Evolutionary conservation across 2,329 filamentous ascomycete species (phyloP), one percentile per base, ranked within the genome.

Genomic region (Fusarium sp.): DNA sequence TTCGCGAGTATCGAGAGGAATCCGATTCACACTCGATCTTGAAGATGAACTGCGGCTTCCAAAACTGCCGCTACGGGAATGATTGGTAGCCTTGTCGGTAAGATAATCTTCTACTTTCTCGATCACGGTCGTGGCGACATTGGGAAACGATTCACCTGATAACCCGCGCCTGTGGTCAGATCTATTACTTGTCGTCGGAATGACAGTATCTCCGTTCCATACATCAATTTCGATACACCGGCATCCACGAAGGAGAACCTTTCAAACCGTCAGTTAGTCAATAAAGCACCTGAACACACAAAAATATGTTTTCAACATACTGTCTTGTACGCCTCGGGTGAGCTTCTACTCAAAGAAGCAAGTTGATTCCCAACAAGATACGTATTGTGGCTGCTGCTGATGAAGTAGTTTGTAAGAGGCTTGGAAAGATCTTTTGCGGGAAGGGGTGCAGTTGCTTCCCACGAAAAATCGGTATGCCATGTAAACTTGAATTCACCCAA

Each of bases 201-300:
- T 76, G 45, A 78, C 79, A 20, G 82, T 78, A 66, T 87, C 83
- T 14, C 93, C 93, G 78, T 98, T 93, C 92, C 94, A 97, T 5
- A 98, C 93, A 76, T 98, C 95, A 58, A 98, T 96, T 78, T 98
- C 94, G 48, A 98, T 93, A 76, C 94, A 98, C 66, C 94, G 89
- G 76, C 94, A 97, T 49, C 93, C 92, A 54, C 89, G 87, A 37
- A 88, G 84, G 14, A 98, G 88, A 14, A 92, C 91, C 87, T 93
- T 43, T 73, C 54, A 28, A 18, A 28, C 23, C 12, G 8, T 18
- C 34, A 41, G 60, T 59, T 23, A 59, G 55, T 23, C 42, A 18
- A 42, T 47, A 13, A 16, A 12, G 34, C 21, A 20, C 47, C n/a
- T 4, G 20, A 40, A 45, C 11, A 4, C 16, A 8, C 46, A n/a